Evolutionary conservation across 2,329 filamentous ascomycete genomes (phyloP), one percentile per base, ranked within the genome.

Genomic region (Aureobasidium sp.): DNA sequence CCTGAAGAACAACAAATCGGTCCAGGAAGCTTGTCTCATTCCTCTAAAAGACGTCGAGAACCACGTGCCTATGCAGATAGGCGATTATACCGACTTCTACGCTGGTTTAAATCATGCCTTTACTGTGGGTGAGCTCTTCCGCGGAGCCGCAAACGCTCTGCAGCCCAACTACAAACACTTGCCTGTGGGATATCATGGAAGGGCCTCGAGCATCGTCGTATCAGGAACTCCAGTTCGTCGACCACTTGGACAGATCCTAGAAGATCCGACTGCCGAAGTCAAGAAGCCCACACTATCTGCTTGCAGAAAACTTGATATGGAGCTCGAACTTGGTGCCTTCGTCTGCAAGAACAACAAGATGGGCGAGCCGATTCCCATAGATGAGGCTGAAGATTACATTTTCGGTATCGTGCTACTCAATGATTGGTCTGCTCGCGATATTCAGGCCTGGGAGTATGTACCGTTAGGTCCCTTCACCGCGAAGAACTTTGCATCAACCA

Each of bases 11-110:
- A 88, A 92, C 69, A 71, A 73, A 2, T 68, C 74, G 0, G 75
- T 89, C 20, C 83, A 84, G 63, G 76, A 82, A 62, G 76, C 79
- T 59, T 83, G 81, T 0, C 73, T 93, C 13, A 65, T 91, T 3
- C 82, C 81, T 0, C 80, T 85, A 52, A 77, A 79, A 5, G 76
- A 84, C 24, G 83, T 87, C 53, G 82, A 79, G 65, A 86, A 82
- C 70, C 87, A 92, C 69, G 70, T 93, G 8, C 90, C 90, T 2
- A 86, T 94, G 83, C 79, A 81, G 61, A 90, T 93, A 67, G 87
- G 88, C 29, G 89, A 93, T 72, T 94, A 93, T 73, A 90, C 89
- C 1, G 90, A 94, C 74, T 94, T 94, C 77, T 94, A 90, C 71
- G 89, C 87, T 10, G 90, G 90, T 15, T 77, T 87, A 66, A 87